Evolutionary conservation across 2,329 filamentous ascomycete genomes (phyloP), one percentile per base, ranked within the genome.

Genomic region (Paramyrothecium roridum): DNA sequence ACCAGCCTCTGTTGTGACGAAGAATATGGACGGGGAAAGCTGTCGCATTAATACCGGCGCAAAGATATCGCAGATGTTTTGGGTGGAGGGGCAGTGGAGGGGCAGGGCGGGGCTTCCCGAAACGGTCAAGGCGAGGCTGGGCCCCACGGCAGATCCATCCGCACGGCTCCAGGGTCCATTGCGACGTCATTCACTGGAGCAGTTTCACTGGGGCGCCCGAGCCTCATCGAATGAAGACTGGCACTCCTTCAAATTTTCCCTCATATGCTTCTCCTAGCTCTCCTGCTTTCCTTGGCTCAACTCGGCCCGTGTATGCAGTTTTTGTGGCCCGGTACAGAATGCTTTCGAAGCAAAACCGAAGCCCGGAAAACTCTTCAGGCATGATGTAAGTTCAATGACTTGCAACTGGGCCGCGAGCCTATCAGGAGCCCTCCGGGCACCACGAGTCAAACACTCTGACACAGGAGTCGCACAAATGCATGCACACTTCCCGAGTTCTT

Each of bases 51-150:
- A 49, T 55, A 54, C 49, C 55, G 50, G 33, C 56, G 51, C n/a
- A 30, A 10, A 52, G 54, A 54, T 55, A 40, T 45, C 46, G 56
- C 23, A 43, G 13, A 46, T 37, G 46, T 50, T 50, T 48, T 43
- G 26, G 26, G 10, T 30, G 26, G 50, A 47, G 20, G 26, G 26
- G 47, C 21, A 21, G 59, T 66, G 60, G 64, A 64, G 64, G 64
- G 64, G 63, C 59, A 65, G 40, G 61, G 65, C 58, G 64, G 65
- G 65, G 64, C 63, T n/a, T 23, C 21, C 37, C 11, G 21, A 26
- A 30, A 43, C 13, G 12, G 37, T 19, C 13, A 17, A 19, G 37
- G 13, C 13, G 6, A 43, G n/a, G n/a, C 37, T n/a, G 37, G 37
- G 37, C 37, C 6, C 37, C 13, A 43, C 37, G 37, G 37, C 13